Evolutionary conservation across 2,329 filamentous ascomycete genomes (phyloP).

Genomic region (Dactylonectria estremocensis): DNA sequence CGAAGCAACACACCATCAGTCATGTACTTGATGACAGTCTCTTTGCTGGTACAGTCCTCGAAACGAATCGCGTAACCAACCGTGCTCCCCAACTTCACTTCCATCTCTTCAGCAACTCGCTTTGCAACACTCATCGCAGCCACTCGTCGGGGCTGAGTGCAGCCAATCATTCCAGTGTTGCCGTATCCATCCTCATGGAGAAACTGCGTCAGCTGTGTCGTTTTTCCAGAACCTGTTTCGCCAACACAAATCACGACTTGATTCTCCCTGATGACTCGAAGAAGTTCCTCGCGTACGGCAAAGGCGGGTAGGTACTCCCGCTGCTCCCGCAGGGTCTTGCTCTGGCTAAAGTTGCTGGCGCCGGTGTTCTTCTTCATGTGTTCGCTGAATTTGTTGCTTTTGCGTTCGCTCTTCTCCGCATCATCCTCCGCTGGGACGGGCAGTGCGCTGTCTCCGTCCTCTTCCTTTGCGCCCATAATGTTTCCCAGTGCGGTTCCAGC

Average conservation of each 20-base stretch:
- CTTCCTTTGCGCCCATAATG: constrained; percentile 95
- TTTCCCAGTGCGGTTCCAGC: constrained; percentile 94
- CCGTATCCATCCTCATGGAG: constrained; percentile 96
- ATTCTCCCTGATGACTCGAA: constrained; percentile 94
- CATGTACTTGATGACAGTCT: constrained; percentile 99
- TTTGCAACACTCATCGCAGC: constrained; percentile 99
- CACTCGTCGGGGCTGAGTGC: constrained; percentile 95
- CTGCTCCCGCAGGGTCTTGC: constrained; percentile 91
- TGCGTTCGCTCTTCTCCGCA: constrained; percentile 64
- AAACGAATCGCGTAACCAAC: constrained; percentile 99
- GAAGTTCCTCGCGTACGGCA: constrained; percentile 92
- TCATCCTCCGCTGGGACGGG: constrained; percentile 82
- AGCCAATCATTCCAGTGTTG: constrained; percentile 90
- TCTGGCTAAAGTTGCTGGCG: constrained; percentile 93
- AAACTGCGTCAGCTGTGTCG: constrained; percentile 97
- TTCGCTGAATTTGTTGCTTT: constrained; percentile 84
- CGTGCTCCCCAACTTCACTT: constrained; percentile 86
- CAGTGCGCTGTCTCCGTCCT: constrained; percentile 90
- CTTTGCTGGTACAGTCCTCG: constrained; percentile 96
- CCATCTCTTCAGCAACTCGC: constrained; percentile 98
- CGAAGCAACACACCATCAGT: constrained; percentile 95
- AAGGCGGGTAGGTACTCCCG: constrained; percentile 95
- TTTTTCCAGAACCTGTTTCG: constrained; percentile 98
- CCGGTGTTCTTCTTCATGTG: constrained; percentile 90
- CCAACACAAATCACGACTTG: constrained; percentile 98